Conservation (phyloP, 805 yeast species). For the Barnettozyma botsteinii region DNA sequence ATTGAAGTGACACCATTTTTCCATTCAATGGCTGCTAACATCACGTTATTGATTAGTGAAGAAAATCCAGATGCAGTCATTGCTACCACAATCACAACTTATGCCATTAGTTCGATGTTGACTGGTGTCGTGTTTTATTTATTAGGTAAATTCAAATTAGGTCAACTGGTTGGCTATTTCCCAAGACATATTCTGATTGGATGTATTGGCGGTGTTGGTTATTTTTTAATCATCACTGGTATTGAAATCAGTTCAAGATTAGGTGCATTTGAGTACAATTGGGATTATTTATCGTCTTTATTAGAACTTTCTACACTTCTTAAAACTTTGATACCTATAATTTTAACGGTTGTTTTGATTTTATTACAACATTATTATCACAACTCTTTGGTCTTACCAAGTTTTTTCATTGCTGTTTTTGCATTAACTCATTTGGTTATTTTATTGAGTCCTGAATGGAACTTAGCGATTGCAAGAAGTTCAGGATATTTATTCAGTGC, state of each 20-base stretch:
- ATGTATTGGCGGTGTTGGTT: conserved; percentile 98
- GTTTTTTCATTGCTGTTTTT: conserved; percentile 70
- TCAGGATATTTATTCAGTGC: conserved; percentile 77
- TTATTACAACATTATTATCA: conserved; percentile 53
- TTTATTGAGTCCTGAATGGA: conserved; percentile 58
- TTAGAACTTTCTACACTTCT: conserved; percentile 40
- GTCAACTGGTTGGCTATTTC: conserved; percentile 87
- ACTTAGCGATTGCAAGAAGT: conserved; percentile 54
- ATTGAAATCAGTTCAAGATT: conserved; percentile 83
- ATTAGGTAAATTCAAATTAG: conserved; percentile 75
- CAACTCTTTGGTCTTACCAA: conserved; percentile 74
- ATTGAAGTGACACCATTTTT: conserved; percentile 98
- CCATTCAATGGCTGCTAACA: conserved; percentile 84
- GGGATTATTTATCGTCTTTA: conserved; percentile 46
- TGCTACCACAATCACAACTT: conserved; percentile 84
- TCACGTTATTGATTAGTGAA: conserved; percentile 51
- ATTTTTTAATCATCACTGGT: conserved; percentile 84
- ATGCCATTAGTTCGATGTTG: conserved; percentile 73
- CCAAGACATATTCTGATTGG: conserved; percentile 96
- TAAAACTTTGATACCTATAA: conserved; percentile 69
- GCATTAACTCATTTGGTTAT: conserved; percentile 63
- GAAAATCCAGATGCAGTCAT: conserved; percentile 48
- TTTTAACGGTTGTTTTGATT: conserved; percentile 55
- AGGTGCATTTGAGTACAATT: conserved; percentile 62
- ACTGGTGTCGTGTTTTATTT: conserved; percentile 79